Percentiles rank a stretch among this genome's conserved stretches.
Conservation (phyloP, 306 rosid species). For the Cyclanthera cordifolia region DNA sequence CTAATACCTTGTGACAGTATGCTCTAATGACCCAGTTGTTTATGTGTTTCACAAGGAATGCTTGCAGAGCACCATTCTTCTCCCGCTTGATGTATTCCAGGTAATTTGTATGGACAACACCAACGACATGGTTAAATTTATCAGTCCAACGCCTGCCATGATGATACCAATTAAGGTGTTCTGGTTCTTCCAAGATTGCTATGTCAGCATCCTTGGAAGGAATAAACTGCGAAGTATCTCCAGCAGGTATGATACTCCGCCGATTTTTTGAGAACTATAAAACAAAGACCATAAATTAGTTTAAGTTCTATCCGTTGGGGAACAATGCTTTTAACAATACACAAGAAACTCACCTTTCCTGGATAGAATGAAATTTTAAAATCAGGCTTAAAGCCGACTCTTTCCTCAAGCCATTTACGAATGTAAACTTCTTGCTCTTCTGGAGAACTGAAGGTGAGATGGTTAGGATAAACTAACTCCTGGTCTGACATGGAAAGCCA, state of each 20-base stretch:
- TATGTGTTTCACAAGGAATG: slow-evolving; percentile 88
- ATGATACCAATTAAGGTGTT: slow-evolving; percentile 97
- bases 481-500: slow-evolving; percentile 94
- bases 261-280: slow-evolving; percentile 66
- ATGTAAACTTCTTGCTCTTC: slow-evolving; percentile 85
- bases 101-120: slow-evolving; percentile 93
- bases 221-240: slow-evolving; percentile 87
- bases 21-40: slow-evolving; percentile 92
- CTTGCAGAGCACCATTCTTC: slow-evolving; percentile 88
- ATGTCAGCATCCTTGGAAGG: slow-evolving; percentile 86
- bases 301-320: slow-evolving; percentile 5
- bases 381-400: slow-evolving; percentile 82
- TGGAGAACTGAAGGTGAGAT: slow-evolving; percentile 70
- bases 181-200: slow-evolving; percentile 94
- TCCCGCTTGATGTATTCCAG: slow-evolving; percentile 91
- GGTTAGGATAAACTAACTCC: slow-evolving; percentile 73
- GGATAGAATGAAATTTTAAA: slow-evolving; percentile 93
- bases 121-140: slow-evolving; percentile 94
- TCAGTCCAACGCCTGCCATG: slow-evolving; percentile 94
- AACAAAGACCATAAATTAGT: slow-evolving; percentile 22
- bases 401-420: slow-evolving; percentile 95
- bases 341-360: slow-evolving; percentile 56
- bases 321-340: slow-evolving; percentile 8
- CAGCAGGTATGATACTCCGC: slow-evolving; percentile 89
- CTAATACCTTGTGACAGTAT: slow-evolving; percentile 67